These are phyloP conservation scores for Capronia americana DNA, from an alignment of 2,329 filamentous ascomycete species.

Conservation along the genomic window DNA sequence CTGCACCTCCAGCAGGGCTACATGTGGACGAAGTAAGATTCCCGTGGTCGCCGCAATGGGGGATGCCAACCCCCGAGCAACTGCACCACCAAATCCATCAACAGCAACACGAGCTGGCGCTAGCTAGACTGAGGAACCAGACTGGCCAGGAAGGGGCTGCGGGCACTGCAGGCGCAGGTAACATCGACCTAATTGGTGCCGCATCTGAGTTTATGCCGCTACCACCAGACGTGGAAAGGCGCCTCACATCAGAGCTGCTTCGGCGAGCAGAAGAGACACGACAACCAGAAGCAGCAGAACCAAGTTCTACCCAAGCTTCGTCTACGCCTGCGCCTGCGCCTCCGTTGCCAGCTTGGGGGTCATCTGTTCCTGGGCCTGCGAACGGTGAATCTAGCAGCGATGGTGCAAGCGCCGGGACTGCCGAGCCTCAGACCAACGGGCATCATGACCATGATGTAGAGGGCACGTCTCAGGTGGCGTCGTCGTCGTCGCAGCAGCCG, in stretches of 20 bases:
- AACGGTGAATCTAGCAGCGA: slow-evolving; percentile 5
- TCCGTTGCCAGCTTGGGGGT: slow-evolving; percentile 30
- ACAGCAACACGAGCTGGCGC: background rate
- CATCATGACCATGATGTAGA: slow-evolving; percentile 13
- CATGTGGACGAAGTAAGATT: background rate
- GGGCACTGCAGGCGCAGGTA: background rate
- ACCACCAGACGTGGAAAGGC: background rate
- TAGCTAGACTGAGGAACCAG: background rate
- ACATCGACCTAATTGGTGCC: background rate
- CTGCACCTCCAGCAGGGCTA: background rate
- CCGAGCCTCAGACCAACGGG: slow-evolving; percentile 13
- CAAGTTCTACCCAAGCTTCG: background rate
- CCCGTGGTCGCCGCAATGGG: background rate
- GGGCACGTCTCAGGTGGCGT: slow-evolving; percentile 7
- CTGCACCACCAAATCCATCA: slow-evolving; percentile 4
- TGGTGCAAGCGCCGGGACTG: slow-evolving; percentile 5
- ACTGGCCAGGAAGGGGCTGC: background rate
- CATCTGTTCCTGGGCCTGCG: background rate
- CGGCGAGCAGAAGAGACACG: background rate
- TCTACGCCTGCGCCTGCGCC: slow-evolving; percentile 10
- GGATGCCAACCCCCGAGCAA: background rate
- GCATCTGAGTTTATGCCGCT: background rate
- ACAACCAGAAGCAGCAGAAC: background rate
- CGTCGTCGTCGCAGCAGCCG: slow-evolving; percentile 40
- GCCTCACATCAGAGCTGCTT: background rate